phyloP scores from a whole-genome alignment of 768 basidiomycete species.

The Suillus paluster region DNA sequence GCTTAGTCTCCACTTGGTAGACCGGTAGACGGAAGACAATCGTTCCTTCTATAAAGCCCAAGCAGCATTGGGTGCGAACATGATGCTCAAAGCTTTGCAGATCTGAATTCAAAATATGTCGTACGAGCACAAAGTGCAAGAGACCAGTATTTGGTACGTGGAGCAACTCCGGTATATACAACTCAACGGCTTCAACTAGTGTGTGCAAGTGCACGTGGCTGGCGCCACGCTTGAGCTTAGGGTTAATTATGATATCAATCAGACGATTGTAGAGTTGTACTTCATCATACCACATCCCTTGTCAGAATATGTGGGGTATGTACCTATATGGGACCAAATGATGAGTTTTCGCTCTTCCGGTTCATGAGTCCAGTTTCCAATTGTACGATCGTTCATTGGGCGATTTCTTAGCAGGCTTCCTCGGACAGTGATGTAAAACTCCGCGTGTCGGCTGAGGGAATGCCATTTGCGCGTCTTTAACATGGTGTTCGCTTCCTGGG shows the following conservation, averaged over 20 bases:
- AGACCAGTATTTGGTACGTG: not conserved
- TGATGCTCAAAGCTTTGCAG: not conserved
- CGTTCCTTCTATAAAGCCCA: too few species aligned
- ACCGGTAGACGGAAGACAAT: too few species aligned
- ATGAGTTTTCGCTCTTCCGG: too few species aligned
- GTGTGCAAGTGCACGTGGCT: not conserved
- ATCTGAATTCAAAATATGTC: not conserved
- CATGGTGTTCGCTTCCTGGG: not conserved
- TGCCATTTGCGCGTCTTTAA: not conserved
- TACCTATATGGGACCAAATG: too few species aligned
- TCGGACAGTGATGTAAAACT: not conserved
- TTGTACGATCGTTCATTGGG: too few species aligned
- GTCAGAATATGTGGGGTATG: too few species aligned
- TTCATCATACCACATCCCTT: not conserved
- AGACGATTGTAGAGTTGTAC: not conserved
- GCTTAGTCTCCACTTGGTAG: too few species aligned
- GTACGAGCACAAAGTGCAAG: not conserved
- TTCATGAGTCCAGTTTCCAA: not conserved
- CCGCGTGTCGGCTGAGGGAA: not conserved
- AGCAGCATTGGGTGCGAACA: too few species aligned
- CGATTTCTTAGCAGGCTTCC: not conserved
- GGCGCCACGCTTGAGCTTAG: not conserved
- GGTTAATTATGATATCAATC: not conserved
- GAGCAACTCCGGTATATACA: not conserved
- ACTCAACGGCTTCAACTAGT: not conserved